A percentile compares a stretch with the other conserved stretches of the same genome.
These are phyloP conservation scores for Corylus americana DNA, from an alignment of 306 rosid genomes.

Conservation along the genomic window DNA sequence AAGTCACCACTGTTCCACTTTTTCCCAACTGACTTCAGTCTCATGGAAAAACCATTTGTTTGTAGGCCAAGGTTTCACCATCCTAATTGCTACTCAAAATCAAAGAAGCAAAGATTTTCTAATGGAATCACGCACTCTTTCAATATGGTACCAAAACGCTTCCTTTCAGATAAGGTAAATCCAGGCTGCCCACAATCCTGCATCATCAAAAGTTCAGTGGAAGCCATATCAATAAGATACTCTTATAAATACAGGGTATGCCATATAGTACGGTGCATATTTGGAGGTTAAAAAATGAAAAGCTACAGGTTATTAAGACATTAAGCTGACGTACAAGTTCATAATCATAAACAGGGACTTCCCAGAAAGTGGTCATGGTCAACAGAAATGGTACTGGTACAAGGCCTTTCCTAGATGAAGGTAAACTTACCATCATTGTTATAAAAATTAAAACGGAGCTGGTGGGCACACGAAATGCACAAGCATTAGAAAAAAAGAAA, in stretches of 20 bases:
- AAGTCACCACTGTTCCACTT: background rate
- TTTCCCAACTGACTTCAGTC: background rate
- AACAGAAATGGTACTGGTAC: background rate
- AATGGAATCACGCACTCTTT: constrained; percentile 62
- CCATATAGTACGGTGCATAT: background rate
- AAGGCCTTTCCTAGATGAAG: background rate
- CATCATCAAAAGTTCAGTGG: constrained; percentile 29
- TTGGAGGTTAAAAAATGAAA: background rate
- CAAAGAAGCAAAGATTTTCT: constrained; percentile 7
- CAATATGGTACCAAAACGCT: constrained; percentile 73
- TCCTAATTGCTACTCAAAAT: constrained; percentile 9
- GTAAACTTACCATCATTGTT: background rate
- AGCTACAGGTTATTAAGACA: background rate
- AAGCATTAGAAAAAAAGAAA: constrained; percentile 3
- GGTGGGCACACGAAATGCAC: constrained; percentile 4
- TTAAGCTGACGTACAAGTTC: background rate
- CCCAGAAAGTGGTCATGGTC: background rate
- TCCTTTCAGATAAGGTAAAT: constrained; percentile 86
- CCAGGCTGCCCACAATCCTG: constrained; percentile 99
- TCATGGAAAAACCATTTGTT: background rate
- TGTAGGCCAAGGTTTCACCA: constrained; percentile 1
- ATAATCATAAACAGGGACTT: background rate
- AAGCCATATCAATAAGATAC: constrained; percentile 23
- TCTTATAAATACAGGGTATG: constrained; percentile 3
- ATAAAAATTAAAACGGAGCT: background rate